Evolutionary conservation across 2,329 filamentous ascomycete genomes (phyloP).

Genomic region (Botrytis galanthina): DNA sequence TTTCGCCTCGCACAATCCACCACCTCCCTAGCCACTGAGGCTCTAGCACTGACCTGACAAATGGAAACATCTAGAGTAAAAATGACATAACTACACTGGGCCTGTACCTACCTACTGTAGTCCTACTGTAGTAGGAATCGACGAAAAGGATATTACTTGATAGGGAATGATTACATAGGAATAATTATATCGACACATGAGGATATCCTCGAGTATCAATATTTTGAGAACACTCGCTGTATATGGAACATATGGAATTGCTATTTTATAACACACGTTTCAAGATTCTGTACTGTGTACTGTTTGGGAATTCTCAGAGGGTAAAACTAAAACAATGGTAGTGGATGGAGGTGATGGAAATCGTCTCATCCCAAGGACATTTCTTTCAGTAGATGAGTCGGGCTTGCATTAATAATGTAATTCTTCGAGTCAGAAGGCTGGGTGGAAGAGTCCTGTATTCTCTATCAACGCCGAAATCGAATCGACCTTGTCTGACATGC

Average conservation of each 20-base stretch:
- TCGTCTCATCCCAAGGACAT: neutral
- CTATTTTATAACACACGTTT: neutral
- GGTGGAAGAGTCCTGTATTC: neutral
- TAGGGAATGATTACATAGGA: neutral
- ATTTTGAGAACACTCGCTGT: neutral
- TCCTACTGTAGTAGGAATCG: neutral
- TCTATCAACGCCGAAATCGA: neutral
- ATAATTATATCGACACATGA: neutral
- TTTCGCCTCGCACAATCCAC: conserved; percentile 11
- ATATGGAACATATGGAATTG: neutral
- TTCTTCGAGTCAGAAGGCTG: neutral
- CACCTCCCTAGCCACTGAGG: conserved; percentile 20
- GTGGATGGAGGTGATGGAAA: neutral
- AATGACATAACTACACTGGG: conserved; percentile 24
- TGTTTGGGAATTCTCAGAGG: neutral
- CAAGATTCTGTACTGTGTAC: too few relatives aligned
- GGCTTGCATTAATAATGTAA: neutral
- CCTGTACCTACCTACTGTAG: neutral
- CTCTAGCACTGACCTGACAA: conserved; percentile 7
- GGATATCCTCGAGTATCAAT: neutral
- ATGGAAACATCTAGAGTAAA: conserved; percentile 28
- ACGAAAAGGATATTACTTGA: neutral
- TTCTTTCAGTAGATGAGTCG: neutral
- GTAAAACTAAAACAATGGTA: neutral
- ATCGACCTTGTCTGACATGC: neutral